Evolutionary conservation across 1,139 yeast species (phyloP).

Genomic region (Taiozyma sp.): DNA sequence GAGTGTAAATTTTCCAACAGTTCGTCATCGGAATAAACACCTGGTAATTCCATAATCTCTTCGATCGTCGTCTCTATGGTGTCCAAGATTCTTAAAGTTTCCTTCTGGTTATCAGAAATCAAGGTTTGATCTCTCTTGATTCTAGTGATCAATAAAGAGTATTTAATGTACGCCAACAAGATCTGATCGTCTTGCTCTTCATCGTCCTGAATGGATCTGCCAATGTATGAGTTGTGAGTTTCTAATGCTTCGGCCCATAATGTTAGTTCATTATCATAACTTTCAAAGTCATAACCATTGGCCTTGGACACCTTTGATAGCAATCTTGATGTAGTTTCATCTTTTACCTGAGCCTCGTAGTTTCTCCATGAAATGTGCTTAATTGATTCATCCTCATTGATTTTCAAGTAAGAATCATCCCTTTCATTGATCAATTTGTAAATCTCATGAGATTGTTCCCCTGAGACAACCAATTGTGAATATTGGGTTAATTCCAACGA

Average conservation of each 20-base stretch:
- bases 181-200: conserved; percentile 73
- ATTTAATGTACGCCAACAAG: conserved; percentile 68
- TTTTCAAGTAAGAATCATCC: conserved; percentile 33
- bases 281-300: conserved; percentile 25
- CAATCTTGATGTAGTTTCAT: conserved; percentile 69
- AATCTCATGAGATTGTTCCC: conserved; percentile 24
- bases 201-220: conserved; percentile 31
- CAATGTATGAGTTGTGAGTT: conserved; percentile 47
- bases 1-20: conserved; percentile 50
- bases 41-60: conserved; percentile 76
- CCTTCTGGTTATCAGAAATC: conserved; percentile 15
- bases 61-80: conserved; percentile 35
- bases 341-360: conserved; percentile 63
- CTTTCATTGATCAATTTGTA: conserved; percentile 34
- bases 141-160: conserved; percentile 59
- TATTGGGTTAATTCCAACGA: conserved; percentile 42
- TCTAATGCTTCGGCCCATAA: conserved; percentile 56
- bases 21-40: conserved; percentile 83
- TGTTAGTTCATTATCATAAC: conserved; percentile 43
- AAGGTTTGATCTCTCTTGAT: conserved; percentile 60
- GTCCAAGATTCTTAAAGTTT: conserved; percentile 19
- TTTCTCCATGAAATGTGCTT: conserved; percentile 62
- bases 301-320: conserved; percentile 29
- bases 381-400: conserved; percentile 25
- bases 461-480: conserved; percentile 33